Evolutionary conservation across 768 basidiomycete genomes (phyloP), one percentile per base, ranked within the genome.

Genomic region (Fomitopsis serialis): DNA sequence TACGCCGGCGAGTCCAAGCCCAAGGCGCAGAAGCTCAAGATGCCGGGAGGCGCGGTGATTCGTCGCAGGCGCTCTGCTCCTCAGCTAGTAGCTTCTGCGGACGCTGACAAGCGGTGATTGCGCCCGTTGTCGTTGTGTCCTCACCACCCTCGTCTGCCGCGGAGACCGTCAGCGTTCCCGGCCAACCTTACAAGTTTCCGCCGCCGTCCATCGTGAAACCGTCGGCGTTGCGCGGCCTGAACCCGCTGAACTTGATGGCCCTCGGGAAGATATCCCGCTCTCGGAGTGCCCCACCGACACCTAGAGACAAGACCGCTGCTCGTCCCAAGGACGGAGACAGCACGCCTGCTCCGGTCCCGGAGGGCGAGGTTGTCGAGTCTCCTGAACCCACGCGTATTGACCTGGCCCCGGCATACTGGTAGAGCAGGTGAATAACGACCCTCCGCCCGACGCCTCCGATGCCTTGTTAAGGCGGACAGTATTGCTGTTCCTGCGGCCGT

Each of bases 251-350:
- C 43, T 24, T 48, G 13, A 48, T 3, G 32, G 19, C 7, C 32
- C 4, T 48, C 46, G 46, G 46, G 9, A 48, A 48, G 58, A 55
- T 2, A 45, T 45, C 55, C 23, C 55, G 63, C 1, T 61, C 63
- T 1, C 49, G 59, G 19, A 67, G 64, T 48, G 66, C 66, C 5
- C 66, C 66, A 24, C 66, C 64, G 3, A 50, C 45, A 0, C 66
- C 66, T 6, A 51, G 56, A 34, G 62, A 64, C 21, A 52, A 6
- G 23, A 25, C 34, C 22, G 45, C 49, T 36, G 45, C 52, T 48
- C 53, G 54, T n/a, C 10, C 24, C 11, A 23, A 53, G 21, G 49
- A 54, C 37, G 55, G 44, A 17, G 49, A 32, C 19, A 19, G 50
- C 7, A 24, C 45, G 8, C 43, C 51, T 29, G 45, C 50, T 22